Conservation (phyloP, 2,329 filamentous ascomycete species). For the Penicillium sp. region DNA sequence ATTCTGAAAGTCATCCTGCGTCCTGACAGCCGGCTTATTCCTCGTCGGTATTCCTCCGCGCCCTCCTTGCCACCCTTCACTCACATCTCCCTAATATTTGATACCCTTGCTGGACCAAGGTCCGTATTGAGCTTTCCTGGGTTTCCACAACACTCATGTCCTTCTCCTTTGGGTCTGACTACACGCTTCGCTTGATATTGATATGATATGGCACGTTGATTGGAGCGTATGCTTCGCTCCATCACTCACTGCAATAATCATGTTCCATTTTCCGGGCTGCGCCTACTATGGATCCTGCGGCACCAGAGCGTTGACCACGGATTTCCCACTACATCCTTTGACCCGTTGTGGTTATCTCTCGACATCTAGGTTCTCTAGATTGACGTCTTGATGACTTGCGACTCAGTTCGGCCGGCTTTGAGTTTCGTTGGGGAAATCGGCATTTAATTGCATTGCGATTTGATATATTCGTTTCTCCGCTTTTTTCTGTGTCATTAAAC, state of each 20-base stretch:
- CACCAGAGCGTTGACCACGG: background rate
- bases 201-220: background rate
- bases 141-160: background rate
- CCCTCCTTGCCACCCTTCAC: background rate
- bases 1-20: constrained; percentile 39
- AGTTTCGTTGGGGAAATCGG: background rate
- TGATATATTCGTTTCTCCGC: background rate
- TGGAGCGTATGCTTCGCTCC: too few relatives aligned
- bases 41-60: background rate
- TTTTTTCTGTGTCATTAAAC: constrained; percentile 12
- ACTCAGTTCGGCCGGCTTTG: background rate
- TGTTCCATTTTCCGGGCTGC: background rate
- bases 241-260: background rate
- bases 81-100: background rate
- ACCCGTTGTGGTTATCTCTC: background rate
- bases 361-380: background rate
- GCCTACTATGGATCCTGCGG: background rate
- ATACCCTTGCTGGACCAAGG: constrained; percentile 23
- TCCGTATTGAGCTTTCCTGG: background rate
- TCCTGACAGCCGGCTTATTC: background rate
- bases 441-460: constrained; percentile 1
- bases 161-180: background rate
- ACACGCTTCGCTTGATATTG: background rate
- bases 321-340: background rate
- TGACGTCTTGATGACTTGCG: constrained; percentile 3